Evolutionary conservation across 2,329 filamentous ascomycete genomes (phyloP).

Genomic region (Colletotrichum sp.): DNA sequence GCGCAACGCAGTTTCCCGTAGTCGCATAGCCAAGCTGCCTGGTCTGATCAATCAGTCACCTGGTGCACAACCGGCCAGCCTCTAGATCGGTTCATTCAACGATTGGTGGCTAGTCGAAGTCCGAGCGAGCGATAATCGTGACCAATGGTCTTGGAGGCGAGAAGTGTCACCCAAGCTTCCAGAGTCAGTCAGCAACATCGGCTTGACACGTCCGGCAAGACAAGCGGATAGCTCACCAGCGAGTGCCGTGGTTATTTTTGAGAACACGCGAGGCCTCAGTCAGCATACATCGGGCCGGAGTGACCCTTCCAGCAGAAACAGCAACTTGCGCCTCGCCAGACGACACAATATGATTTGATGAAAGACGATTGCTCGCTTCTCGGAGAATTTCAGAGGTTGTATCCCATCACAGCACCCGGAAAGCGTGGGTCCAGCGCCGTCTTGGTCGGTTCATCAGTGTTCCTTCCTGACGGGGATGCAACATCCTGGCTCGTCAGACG

Average conservation of each 20-base stretch:
- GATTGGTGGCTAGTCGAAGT: neutral
- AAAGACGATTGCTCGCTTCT: neutral
- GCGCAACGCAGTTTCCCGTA: neutral
- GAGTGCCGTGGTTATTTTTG: neutral
- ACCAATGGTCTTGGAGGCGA: neutral
- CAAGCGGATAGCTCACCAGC: neutral
- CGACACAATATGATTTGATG: neutral
- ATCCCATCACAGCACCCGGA: neutral
- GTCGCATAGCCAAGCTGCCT: neutral
- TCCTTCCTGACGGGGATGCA: neutral
- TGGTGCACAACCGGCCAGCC: neutral
- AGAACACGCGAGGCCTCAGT: neutral
- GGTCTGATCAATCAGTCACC: neutral
- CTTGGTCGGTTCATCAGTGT: neutral
- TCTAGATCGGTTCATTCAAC: neutral
- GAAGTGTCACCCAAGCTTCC: neutral
- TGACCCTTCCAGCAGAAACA: neutral
- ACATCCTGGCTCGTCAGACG: neutral
- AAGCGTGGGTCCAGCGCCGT: neutral
- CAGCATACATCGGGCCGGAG: neutral
- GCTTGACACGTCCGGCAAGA: neutral
- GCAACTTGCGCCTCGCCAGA: neutral
- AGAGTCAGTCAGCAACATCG: neutral
- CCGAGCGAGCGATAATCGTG: neutral
- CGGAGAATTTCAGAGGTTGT: neutral